Evolutionary conservation across 75 land plant species (phyloP).

Genomic region (Pseudotsuga menziesii): DNA sequence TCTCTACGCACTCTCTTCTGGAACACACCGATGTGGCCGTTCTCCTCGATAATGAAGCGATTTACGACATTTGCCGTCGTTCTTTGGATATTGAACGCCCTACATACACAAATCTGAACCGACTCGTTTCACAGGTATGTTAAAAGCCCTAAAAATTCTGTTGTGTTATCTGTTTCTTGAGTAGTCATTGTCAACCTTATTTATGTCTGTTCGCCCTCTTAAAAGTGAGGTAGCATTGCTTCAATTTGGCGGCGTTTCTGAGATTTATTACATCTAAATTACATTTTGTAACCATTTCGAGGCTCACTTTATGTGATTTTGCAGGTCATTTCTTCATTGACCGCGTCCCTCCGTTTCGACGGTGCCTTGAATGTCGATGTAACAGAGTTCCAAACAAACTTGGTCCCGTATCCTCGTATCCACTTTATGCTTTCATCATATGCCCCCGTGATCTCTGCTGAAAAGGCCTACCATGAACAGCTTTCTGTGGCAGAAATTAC

Average conservation of each 20-base stretch:
- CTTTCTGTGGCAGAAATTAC: constrained; percentile 76
- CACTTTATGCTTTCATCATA: constrained; percentile 74
- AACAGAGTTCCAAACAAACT: constrained; percentile 68
- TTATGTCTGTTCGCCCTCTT: no score
- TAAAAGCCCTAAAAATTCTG: no score
- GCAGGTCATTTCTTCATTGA: constrained; percentile 56
- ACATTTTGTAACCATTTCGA: no score
- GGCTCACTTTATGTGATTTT: background rate
- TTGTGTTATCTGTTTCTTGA: no score
- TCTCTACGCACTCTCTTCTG: constrained; percentile 57
- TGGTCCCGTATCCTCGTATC: constrained; percentile 64
- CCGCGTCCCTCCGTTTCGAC: constrained; percentile 57
- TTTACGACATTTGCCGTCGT: constrained; percentile 76
- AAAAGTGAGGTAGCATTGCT: no score
- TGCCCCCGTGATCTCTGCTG: constrained; percentile 51
- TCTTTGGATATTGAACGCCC: constrained; percentile 79
- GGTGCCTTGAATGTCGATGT: constrained; percentile 71
- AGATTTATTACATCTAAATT: no score
- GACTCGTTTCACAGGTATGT: constrained; percentile 2
- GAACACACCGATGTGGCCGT: constrained; percentile 70
- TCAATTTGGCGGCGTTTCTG: no score
- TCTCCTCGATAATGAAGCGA: constrained; percentile 63
- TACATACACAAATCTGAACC: constrained; percentile 76
- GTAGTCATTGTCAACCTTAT: no score
- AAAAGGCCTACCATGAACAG: constrained; percentile 62